A percentile compares a stretch with the other conserved stretches of the same genome.
phyloP scores from a whole-genome alignment of 2,329 filamentous ascomycete genomes.

The Elsinoe batatas region DNA sequence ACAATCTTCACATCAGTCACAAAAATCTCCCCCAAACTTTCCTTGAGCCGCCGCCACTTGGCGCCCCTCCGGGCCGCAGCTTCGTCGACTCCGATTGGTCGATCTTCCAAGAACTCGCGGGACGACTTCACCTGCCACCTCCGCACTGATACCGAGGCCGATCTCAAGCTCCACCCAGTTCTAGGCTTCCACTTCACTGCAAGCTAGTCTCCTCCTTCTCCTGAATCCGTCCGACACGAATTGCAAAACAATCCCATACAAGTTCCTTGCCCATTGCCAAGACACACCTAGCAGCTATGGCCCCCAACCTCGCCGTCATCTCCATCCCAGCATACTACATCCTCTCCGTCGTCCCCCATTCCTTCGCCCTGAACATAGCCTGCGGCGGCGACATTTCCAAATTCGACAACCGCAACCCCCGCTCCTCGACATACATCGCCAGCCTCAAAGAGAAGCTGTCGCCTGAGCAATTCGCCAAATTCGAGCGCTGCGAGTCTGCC shows the following conservation, averaged over 20 bases:
- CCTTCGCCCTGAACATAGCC: constrained; percentile 29
- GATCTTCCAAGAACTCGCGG: not conserved
- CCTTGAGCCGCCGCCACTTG: not conserved
- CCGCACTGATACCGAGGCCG: not conserved
- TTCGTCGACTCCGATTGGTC: not conserved
- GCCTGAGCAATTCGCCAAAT: constrained; percentile 30
- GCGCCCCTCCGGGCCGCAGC: not conserved
- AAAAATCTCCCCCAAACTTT: constrained; percentile 11
- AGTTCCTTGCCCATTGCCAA: not conserved
- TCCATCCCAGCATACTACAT: constrained; percentile 37
- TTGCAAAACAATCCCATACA: not conserved
- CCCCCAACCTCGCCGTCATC: constrained; percentile 33
- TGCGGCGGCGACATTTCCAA: constrained; percentile 27
- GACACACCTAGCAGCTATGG: constrained; percentile 13
- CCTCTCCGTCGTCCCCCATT: constrained; percentile 34
- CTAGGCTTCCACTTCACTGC: not conserved
- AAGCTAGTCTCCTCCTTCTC: not conserved
- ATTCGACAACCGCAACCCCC: constrained; percentile 37
- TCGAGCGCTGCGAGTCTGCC: constrained; percentile 37
- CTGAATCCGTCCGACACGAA: not conserved
- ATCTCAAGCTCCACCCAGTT: not conserved
- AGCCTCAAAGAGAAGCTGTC: constrained; percentile 30
- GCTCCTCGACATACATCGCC: constrained; percentile 26
- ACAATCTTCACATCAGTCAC: constrained; percentile 11
- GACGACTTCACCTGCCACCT: not conserved